phyloP scores from a whole-genome alignment of 2,329 filamentous ascomycete genomes.

The Exserohilum rostratum region DNA sequence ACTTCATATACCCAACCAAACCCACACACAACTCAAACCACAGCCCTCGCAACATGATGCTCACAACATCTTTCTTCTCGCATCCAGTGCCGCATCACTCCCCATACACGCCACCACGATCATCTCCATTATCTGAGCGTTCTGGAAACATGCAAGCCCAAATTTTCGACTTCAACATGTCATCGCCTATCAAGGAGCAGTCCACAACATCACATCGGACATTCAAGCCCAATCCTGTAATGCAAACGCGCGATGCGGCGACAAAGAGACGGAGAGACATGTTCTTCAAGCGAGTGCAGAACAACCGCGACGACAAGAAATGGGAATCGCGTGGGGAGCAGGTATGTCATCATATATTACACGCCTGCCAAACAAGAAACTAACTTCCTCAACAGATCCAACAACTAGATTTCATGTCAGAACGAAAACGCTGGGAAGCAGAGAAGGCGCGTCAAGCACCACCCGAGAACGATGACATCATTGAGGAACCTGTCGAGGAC shows the following conservation, averaged over 20 bases:
- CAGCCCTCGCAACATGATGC: slow-evolving; percentile 31
- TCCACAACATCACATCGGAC: slow-evolving; percentile 39
- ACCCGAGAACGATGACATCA: slow-evolving; percentile 26
- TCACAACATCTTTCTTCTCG: slow-evolving; percentile 34
- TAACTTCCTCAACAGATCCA: slow-evolving; percentile 51
- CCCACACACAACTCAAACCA: not conserved
- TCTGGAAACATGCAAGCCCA: slow-evolving; percentile 45
- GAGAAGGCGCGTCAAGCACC: slow-evolving; percentile 52
- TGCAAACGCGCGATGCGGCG: slow-evolving; percentile 64
- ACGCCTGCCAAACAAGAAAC: not conserved
- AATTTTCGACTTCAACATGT: slow-evolving; percentile 40
- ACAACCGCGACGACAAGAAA: slow-evolving; percentile 52
- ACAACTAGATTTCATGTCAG: slow-evolving; percentile 53
- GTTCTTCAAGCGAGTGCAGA: slow-evolving; percentile 67
- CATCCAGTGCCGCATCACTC: slow-evolving; percentile 32
- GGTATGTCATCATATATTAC: slow-evolving; percentile 33
- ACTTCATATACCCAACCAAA: not conserved
- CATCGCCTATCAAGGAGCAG: slow-evolving; percentile 28
- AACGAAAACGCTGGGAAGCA: slow-evolving; percentile 54
- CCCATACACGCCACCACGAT: slow-evolving; percentile 39
- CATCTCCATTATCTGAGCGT: slow-evolving; percentile 55
- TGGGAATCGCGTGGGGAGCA: slow-evolving; percentile 56
- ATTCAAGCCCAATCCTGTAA: slow-evolving; percentile 67
- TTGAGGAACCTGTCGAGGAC: slow-evolving; percentile 33
- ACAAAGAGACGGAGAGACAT: slow-evolving; percentile 69